Percentiles rank a stretch among this genome's conserved stretches.
Conservation (phyloP, 257 asterid species). For the Verbena officinalis region DNA sequence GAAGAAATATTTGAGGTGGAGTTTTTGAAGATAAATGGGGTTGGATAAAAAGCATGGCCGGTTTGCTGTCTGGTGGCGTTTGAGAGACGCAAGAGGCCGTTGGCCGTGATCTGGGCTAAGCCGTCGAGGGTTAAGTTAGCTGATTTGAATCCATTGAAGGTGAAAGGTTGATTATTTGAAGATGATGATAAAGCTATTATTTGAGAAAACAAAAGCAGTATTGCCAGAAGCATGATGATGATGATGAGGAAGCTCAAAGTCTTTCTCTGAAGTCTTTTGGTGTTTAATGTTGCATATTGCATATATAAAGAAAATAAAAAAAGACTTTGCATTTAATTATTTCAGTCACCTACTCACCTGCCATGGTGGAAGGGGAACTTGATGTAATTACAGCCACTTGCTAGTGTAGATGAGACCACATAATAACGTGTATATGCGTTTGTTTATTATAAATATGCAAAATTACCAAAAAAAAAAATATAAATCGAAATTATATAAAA, state of each 20-base stretch:
- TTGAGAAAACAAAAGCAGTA: constrained; percentile 12
- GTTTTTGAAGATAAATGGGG: constrained; percentile 51
- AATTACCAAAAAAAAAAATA: too few relatives aligned
- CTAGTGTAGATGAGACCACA: not conserved
- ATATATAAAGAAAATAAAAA: too few relatives aligned
- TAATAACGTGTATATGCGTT: not conserved
- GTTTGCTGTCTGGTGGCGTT: constrained; percentile 40
- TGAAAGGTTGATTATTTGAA: constrained; percentile 35
- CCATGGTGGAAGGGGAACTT: constrained; percentile 7
- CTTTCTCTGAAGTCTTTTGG: constrained; percentile 4
- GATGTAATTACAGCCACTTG: not conserved
- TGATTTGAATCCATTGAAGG: constrained; percentile 53
- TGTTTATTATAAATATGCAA: too few relatives aligned
- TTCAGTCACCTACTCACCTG: too few relatives aligned
- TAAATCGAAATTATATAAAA: too few relatives aligned
- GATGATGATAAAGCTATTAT: constrained; percentile 22
- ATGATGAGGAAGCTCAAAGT: constrained; percentile 12
- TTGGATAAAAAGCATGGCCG: constrained; percentile 62
- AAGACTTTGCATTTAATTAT: too few relatives aligned
- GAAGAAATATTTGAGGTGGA: constrained; percentile 36
- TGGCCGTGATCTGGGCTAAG: constrained; percentile 41
- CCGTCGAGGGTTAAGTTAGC: constrained; percentile 58
- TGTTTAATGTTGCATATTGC: too few relatives aligned
- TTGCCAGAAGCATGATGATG: constrained; percentile 37
- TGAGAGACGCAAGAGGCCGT: constrained; percentile 53